Evolutionary conservation across 768 basidiomycete genomes (phyloP).

Genomic region (Leccinum subtestaceum): DNA sequence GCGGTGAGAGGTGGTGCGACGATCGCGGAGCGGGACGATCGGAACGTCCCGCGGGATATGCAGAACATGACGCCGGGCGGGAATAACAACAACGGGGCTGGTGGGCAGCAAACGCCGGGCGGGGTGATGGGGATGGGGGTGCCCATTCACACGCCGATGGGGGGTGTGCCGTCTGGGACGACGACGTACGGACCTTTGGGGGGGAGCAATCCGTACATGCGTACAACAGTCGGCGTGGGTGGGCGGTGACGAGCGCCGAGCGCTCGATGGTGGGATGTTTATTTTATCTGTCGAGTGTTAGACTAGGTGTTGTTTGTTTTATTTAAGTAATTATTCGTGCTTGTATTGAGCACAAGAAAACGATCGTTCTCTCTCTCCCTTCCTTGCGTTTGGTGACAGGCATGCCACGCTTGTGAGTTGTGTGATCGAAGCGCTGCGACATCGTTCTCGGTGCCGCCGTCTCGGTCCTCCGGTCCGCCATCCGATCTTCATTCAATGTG

Average conservation of each 20-base stretch:
- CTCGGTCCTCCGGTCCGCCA: background rate
- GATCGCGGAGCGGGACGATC: constrained; percentile 79
- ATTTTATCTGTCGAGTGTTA: constrained; percentile 23
- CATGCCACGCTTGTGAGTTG: background rate
- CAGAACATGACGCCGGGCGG: constrained; percentile 58
- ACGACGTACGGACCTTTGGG: constrained; percentile 61
- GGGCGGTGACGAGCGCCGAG: constrained; percentile 37
- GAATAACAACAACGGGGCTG: constrained; percentile 27
- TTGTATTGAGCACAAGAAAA: constrained; percentile 20
- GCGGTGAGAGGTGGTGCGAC: constrained; percentile 69
- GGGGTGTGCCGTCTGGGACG: constrained; percentile 41
- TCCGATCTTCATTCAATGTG: background rate
- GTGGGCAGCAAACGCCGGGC: constrained; percentile 34
- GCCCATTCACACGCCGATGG: constrained; percentile 40
- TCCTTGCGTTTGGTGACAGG: background rate
- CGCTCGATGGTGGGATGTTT: background rate
- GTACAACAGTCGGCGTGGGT: constrained; percentile 54
- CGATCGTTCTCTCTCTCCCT: background rate
- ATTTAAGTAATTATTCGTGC: constrained; percentile 31
- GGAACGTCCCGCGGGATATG: constrained; percentile 43
- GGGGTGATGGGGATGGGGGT: constrained; percentile 49
- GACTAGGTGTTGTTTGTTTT: constrained; percentile 15
- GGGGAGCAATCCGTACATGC: constrained; percentile 61
- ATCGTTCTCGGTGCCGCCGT: background rate
- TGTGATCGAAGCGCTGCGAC: background rate